These are phyloP conservation scores for Stagonosporopsis tanaceti DNA, from an alignment of 2,329 filamentous ascomycete species.

Conservation along the genomic window DNA sequence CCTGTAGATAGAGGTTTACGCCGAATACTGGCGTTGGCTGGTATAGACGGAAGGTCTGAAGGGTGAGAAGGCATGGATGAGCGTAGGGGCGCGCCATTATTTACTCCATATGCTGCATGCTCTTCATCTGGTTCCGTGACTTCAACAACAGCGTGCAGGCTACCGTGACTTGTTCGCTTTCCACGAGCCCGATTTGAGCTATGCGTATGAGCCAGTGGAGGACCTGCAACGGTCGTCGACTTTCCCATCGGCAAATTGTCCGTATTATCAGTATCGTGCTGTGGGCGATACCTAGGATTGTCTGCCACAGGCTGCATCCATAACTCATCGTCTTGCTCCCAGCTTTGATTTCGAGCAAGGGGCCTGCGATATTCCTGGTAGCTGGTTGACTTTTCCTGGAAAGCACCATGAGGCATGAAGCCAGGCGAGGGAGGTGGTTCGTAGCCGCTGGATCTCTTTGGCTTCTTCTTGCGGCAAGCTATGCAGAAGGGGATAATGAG, in stretches of 20 bases:
- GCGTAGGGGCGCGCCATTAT: slow-evolving; percentile 13
- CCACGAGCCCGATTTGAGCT: slow-evolving; percentile 45
- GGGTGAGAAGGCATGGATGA: slow-evolving; percentile 19
- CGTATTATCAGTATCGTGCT: slow-evolving; percentile 17
- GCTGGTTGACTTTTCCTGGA: slow-evolving; percentile 39
- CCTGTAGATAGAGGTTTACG: slow-evolving; percentile 33
- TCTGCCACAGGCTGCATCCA: slow-evolving; percentile 17
- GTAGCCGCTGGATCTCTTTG: slow-evolving; percentile 33
- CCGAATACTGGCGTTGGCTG: slow-evolving; percentile 30
- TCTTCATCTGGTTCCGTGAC: slow-evolving; percentile 41
- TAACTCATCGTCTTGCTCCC: slow-evolving; percentile 45
- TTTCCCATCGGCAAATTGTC: slow-evolving; percentile 28
- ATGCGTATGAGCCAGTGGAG: slow-evolving; percentile 43
- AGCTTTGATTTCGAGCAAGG: slow-evolving; percentile 31
- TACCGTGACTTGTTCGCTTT: slow-evolving; percentile 42
- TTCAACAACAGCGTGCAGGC: slow-evolving; percentile 45
- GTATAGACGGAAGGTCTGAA: slow-evolving; percentile 24
- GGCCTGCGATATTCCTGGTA: slow-evolving; percentile 34
- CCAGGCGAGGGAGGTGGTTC: slow-evolving; percentile 46
- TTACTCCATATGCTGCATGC: slow-evolving; percentile 28
- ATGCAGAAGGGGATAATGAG: slow-evolving; percentile 37
- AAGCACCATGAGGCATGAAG: slow-evolving; percentile 48
- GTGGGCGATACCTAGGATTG: slow-evolving; percentile 2
- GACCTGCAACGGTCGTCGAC: slow-evolving; percentile 33
- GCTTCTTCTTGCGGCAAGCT: slow-evolving; percentile 36